phyloP scores from a whole-genome alignment of 1,139 yeast genomes.

The Lodderomyces metapsilosis region DNA sequence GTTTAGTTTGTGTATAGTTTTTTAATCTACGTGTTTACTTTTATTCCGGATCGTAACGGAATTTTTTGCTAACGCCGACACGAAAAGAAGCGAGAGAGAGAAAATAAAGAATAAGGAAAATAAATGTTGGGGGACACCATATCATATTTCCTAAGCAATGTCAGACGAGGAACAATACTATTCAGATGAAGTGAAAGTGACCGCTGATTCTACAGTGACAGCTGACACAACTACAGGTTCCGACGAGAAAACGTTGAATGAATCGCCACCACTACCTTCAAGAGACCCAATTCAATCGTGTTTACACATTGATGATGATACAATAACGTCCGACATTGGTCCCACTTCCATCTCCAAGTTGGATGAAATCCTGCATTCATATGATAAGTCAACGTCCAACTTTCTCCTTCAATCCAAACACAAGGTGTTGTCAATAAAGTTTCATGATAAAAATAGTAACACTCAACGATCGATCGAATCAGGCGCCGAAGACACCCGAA shows the following conservation, averaged over 20 bases:
- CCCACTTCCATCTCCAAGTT: neutral
- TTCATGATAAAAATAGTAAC: conserved; percentile 29
- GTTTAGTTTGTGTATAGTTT: conserved; percentile 12
- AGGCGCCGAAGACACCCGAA: conserved; percentile 62
- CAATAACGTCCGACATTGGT: conserved; percentile 1
- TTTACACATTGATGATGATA: conserved; percentile 22
- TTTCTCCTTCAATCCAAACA: conserved; percentile 38
- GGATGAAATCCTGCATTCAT: conserved; percentile 9
- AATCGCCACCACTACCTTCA: conserved; percentile 20
- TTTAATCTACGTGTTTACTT: neutral
- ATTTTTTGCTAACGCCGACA: too few relatives aligned
- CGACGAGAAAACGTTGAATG: neutral
- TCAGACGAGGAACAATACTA: neutral
- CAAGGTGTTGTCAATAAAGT: conserved; percentile 28
- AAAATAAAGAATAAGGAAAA: too few relatives aligned
- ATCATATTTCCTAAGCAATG: neutral
- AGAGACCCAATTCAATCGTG: conserved; percentile 29
- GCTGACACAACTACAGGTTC: too few relatives aligned
- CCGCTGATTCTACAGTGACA: neutral
- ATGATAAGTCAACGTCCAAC: conserved; percentile 26
- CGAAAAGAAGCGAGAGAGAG: too few relatives aligned
- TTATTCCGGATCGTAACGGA: neutral
- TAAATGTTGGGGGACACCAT: conserved; percentile 1
- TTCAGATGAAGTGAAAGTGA: neutral
- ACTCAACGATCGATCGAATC: conserved; percentile 50